These are phyloP conservation scores for Naganishia vishniacii DNA, from an alignment of 768 basidiomycete genomes.

Conservation along the genomic window DNA sequence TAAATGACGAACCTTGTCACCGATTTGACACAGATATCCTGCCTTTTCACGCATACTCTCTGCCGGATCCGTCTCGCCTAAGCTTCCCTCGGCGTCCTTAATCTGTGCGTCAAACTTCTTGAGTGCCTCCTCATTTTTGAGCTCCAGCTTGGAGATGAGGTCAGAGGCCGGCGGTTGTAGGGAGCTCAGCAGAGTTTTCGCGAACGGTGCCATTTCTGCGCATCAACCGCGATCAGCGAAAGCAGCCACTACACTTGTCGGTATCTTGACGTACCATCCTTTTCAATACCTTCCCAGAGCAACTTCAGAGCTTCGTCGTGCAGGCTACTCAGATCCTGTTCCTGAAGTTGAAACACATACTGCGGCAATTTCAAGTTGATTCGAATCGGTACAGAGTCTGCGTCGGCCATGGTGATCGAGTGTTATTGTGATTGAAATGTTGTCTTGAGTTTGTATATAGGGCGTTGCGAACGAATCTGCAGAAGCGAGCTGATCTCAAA, in stretches of 20 bases:
- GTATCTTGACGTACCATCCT: constrained; percentile 60
- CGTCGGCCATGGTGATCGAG: constrained; percentile 40
- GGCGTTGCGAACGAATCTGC: too few species aligned
- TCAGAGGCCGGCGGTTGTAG: constrained; percentile 52
- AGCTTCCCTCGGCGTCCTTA: constrained; percentile 77
- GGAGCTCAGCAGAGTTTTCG: constrained; percentile 32
- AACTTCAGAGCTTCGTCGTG: constrained; percentile 63
- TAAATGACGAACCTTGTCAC: constrained; percentile 59
- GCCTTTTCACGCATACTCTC: constrained; percentile 80
- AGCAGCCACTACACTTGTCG: not conserved
- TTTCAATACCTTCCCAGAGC: constrained; percentile 68
- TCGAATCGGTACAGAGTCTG: constrained; percentile 70
- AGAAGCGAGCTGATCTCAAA: too few species aligned
- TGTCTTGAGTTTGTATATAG: too few species aligned
- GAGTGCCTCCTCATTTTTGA: constrained; percentile 67
- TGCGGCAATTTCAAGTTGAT: constrained; percentile 80
- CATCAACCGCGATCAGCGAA: not conserved
- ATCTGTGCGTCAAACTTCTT: constrained; percentile 69
- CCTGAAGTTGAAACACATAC: constrained; percentile 67
- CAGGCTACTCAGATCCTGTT: constrained; percentile 58
- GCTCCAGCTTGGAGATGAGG: constrained; percentile 60
- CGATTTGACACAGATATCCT: constrained; percentile 78
- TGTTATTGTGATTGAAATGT: not conserved
- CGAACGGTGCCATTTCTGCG: constrained; percentile 81
- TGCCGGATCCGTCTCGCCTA: constrained; percentile 88